Percentiles rank a stretch among this genome's conserved stretches.
These are phyloP conservation scores for Lentinula detonsa DNA, from an alignment of 768 basidiomycete genomes.

Conservation along the genomic window DNA sequence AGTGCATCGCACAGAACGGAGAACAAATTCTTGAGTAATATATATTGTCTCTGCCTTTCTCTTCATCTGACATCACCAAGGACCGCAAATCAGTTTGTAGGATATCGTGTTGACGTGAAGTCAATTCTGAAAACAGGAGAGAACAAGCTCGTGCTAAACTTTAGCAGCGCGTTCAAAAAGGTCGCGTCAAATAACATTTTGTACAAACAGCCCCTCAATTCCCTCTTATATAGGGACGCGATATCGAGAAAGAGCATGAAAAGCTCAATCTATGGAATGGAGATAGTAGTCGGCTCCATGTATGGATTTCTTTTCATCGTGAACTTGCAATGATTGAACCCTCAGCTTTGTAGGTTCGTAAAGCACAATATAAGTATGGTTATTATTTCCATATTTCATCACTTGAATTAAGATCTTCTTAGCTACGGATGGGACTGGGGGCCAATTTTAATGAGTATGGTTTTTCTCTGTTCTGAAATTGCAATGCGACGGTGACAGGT, in stretches of 20 bases:
- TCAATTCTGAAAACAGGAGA: slow-evolving; percentile 40
- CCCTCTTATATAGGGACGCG: slow-evolving; percentile 48
- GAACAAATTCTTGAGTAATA: slow-evolving; percentile 53
- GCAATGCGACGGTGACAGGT: slow-evolving; percentile 30
- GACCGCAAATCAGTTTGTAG: slow-evolving; percentile 81
- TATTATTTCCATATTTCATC: slow-evolving; percentile 5
- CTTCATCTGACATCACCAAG: slow-evolving; percentile 24
- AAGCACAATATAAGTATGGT: slow-evolving; percentile 85
- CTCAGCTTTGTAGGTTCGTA: slow-evolving; percentile 69
- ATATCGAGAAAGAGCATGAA: slow-evolving; percentile 59
- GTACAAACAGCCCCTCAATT: background rate
- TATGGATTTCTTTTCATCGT: slow-evolving; percentile 32
- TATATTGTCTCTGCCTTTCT: slow-evolving; percentile 9
- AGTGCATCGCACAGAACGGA: slow-evolving; percentile 44
- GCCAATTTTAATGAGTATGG: slow-evolving; percentile 1
- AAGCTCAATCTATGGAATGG: slow-evolving; percentile 82
- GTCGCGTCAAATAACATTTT: slow-evolving; percentile 20
- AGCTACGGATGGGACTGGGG: slow-evolving; percentile 95
- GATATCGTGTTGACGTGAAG: slow-evolving; percentile 60
- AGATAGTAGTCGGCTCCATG: slow-evolving; percentile 83
- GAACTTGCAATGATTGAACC: background rate
- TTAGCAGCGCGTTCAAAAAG: slow-evolving; percentile 71
- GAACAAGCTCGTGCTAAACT: slow-evolving; percentile 68
- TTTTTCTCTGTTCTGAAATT: background rate
- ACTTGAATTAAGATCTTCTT: background rate